Evolutionary conservation across 345 rosid genomes (phyloP).

Genomic region (Populus davidiana): DNA sequence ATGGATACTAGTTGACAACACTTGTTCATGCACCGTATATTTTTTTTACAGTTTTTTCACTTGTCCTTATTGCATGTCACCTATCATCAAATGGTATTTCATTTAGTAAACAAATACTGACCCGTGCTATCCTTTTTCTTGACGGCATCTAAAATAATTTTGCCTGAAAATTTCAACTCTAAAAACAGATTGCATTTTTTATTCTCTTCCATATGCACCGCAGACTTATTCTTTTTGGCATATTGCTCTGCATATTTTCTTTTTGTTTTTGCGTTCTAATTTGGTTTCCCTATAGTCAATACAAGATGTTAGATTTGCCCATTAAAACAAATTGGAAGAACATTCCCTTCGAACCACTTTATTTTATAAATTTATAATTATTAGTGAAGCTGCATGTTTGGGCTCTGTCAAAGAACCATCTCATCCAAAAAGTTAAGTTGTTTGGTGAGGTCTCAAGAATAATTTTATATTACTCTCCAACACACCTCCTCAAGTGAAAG

Average conservation of each 20-base stretch:
- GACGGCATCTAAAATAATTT: neutral
- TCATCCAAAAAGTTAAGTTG: too few species aligned
- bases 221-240: neutral
- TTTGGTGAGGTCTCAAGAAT: too few species aligned
- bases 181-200: neutral
- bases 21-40: neutral
- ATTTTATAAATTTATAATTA: too few species aligned
- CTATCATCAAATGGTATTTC: neutral
- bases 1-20: too few species aligned
- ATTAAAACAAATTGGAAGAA: neutral
- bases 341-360: neutral
- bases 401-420: neutral
- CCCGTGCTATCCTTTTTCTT: neutral
- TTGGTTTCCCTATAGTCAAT: neutral
- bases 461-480: too few species aligned
- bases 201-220: neutral
- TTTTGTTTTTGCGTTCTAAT: neutral
- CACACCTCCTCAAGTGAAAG: too few species aligned
- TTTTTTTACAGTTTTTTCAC: neutral
- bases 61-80: neutral
- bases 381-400: neutral
- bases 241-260: neutral
- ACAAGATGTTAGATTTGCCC: neutral
- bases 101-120: too few species aligned
- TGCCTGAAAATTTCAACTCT: neutral